phyloP scores from a whole-genome alignment of 2,329 filamentous ascomycete genomes.

The Elsinoe perseae region DNA sequence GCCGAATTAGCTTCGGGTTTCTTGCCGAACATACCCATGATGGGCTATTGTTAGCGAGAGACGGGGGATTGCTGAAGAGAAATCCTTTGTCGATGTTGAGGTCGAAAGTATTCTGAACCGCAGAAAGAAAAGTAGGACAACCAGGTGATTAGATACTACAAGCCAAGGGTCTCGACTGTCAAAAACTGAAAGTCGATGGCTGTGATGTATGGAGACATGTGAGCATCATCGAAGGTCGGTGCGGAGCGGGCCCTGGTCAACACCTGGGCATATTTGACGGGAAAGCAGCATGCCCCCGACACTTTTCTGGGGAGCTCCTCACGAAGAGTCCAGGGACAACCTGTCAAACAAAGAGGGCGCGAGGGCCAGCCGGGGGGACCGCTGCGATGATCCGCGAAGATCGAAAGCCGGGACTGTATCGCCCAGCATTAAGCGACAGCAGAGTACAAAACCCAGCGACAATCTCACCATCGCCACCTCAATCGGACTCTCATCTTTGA shows the following conservation, averaged over 20 bases:
- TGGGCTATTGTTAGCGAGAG: not conserved
- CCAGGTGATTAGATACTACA: constrained; percentile 9
- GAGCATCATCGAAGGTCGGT: constrained; percentile 14
- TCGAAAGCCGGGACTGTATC: constrained; percentile 5
- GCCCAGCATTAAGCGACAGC: constrained; percentile 5
- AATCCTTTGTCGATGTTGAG: not conserved
- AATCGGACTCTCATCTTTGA: constrained; percentile 4
- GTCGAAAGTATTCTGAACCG: not conserved
- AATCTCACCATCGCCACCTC: constrained; percentile 5
- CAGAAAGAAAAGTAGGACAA: constrained; percentile 6
- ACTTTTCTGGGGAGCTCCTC: not conserved
- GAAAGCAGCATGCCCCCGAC: constrained; percentile 13
- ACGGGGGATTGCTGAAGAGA: not conserved
- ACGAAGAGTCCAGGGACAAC: not conserved
- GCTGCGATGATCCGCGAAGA: constrained; percentile 7
- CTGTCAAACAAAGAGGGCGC: constrained; percentile 5
- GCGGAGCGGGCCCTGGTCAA: constrained; percentile 8
- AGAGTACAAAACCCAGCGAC: constrained; percentile 10
- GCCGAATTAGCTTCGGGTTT: constrained; percentile 1
- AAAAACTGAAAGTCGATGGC: constrained; percentile 9
- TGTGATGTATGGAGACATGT: constrained; percentile 13
- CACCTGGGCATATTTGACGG: constrained; percentile 2
- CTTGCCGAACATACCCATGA: constrained; percentile 9
- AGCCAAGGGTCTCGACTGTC: constrained; percentile 1
- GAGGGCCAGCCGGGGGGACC: not conserved